Evolutionary conservation across 2,329 filamentous ascomycete species (phyloP).

Genomic region (Calonectria leucothoes): DNA sequence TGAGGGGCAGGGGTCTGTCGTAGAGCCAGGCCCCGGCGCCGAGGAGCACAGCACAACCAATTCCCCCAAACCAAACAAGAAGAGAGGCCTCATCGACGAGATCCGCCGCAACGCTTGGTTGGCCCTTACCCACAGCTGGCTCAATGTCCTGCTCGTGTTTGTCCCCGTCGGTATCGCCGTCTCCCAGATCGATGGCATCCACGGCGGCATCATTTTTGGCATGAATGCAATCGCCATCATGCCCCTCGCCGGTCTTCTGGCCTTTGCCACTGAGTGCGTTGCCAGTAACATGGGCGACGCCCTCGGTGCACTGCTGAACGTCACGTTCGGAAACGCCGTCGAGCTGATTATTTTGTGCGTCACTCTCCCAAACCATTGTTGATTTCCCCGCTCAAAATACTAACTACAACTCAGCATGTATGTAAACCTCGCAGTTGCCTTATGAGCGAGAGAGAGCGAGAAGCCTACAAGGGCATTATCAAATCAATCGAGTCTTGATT

Average conservation of each 20-base stretch:
- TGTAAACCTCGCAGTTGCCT: constrained; percentile 46
- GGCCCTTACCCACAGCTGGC: constrained; percentile 77
- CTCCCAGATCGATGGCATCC: constrained; percentile 63
- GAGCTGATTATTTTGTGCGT: constrained; percentile 81
- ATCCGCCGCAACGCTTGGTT: constrained; percentile 64
- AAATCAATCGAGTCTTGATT: constrained; percentile 33
- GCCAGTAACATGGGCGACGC: constrained; percentile 79
- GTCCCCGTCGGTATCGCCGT: constrained; percentile 81
- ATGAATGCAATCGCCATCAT: constrained; percentile 83
- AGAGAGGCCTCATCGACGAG: constrained; percentile 58
- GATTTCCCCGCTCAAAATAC: not conserved
- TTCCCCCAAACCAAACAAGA: constrained; percentile 36
- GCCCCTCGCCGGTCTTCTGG: constrained; percentile 77
- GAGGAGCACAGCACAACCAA: constrained; percentile 43
- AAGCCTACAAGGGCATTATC: constrained; percentile 23
- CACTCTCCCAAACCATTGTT: not conserved
- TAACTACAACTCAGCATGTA: constrained; percentile 60
- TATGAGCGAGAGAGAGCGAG: constrained; percentile 25
- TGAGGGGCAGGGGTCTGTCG: constrained; percentile 68
- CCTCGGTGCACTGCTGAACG: constrained; percentile 78
- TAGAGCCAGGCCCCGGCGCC: constrained; percentile 48
- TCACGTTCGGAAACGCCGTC: constrained; percentile 83
- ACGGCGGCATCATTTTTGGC: constrained; percentile 74
- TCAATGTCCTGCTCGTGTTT: constrained; percentile 82
- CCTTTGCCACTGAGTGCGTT: constrained; percentile 80